These are phyloP conservation scores for Bauhinia variegata DNA, from an alignment of 306 rosid species.

Conservation along the genomic window DNA sequence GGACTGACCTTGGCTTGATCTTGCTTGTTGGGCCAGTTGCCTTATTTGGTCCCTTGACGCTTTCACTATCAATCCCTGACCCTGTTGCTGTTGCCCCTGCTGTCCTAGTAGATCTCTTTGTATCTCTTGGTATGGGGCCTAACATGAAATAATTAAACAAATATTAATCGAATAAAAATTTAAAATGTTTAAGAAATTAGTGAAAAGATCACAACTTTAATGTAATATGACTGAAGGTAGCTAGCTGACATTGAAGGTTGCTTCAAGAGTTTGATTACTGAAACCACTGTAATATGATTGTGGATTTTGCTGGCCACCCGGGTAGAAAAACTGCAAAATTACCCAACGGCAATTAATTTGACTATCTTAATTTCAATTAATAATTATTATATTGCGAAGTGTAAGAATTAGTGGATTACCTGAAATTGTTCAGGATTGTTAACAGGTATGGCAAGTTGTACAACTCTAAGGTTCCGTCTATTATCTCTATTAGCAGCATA, in stretches of 20 bases:
- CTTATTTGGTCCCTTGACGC: constrained; percentile 22
- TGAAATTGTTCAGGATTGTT: not conserved
- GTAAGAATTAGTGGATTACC: too few relatives aligned
- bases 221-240: too few relatives aligned
- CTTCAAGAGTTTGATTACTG: constrained; percentile 31
- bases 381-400: too few relatives aligned
- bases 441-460: not conserved
- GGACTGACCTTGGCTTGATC: constrained; percentile 9
- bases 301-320: not conserved
- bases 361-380: too few relatives aligned
- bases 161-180: not conserved
- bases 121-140: constrained; percentile 35
- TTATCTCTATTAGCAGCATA: constrained; percentile 1
- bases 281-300: constrained; percentile 36
- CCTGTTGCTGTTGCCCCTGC: not conserved
- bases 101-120: constrained; percentile 20
- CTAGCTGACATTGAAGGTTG: constrained; percentile 43
- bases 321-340: constrained; percentile 30
- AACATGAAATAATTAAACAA: not conserved
- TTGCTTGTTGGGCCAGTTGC: constrained; percentile 22
- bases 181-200: not conserved
- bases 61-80: constrained; percentile 28
- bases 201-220: not conserved
- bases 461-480: not conserved
- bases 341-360: not conserved